A percentile compares a stretch with the other conserved stretches of the same genome.
Conservation (phyloP, 2,329 filamentous ascomycete species). For the Beauveria bassiana region DNA sequence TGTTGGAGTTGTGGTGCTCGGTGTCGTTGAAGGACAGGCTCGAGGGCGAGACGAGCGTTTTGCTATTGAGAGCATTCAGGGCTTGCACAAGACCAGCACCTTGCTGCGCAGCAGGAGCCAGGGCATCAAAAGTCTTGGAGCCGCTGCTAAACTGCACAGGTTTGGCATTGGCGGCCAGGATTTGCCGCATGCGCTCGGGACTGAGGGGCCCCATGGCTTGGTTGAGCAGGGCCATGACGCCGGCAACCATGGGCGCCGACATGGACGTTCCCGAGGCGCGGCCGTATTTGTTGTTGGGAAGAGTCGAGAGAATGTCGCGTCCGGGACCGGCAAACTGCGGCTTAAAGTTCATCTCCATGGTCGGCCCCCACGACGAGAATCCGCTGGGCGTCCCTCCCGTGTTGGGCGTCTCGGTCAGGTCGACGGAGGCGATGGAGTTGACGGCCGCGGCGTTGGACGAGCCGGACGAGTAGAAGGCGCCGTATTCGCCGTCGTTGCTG, state of each 20-base stretch:
- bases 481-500: conserved; percentile 22
- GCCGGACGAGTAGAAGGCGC: conserved; percentile 12
- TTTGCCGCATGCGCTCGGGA: conserved; percentile 39
- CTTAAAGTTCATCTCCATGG: conserved; percentile 49
- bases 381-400: conserved; percentile 45
- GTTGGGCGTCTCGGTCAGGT: conserved; percentile 33
- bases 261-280: conserved; percentile 52
- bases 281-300: conserved; percentile 41
- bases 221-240: conserved; percentile 45
- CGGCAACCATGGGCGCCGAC: conserved; percentile 51
- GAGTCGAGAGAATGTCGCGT: conserved; percentile 53
- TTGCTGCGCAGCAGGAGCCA: conserved; percentile 51
- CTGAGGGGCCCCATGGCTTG: conserved; percentile 43
- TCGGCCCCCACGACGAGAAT: conserved; percentile 54
- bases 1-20: conserved; percentile 39
- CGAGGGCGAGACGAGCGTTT: conserved; percentile 38
- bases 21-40: conserved; percentile 52
- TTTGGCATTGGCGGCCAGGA: conserved; percentile 42
- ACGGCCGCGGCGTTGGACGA: conserved; percentile 13
- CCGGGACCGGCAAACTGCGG: conserved; percentile 49
- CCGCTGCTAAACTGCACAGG: conserved; percentile 42
- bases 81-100: conserved; percentile 48
- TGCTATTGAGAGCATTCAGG: conserved; percentile 42
- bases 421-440: conserved; percentile 13
- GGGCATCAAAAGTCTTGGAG: conserved; percentile 24